Evolutionary conservation across 2,329 filamentous ascomycete genomes (phyloP).

Genomic region (Colletotrichum sp.): DNA sequence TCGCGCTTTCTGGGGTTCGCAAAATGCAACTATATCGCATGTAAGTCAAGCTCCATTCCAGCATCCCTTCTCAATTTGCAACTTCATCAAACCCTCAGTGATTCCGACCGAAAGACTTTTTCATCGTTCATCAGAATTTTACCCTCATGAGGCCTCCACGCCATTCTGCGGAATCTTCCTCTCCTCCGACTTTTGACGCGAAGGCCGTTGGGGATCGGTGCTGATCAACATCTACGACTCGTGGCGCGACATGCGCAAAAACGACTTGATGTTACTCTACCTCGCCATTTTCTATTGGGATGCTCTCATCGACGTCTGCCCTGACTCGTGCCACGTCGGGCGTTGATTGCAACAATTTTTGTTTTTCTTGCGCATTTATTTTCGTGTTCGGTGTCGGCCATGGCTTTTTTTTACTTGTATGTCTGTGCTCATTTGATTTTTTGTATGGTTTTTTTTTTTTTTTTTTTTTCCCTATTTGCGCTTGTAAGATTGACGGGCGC

Average conservation of each 20-base stretch:
- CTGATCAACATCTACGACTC: background rate
- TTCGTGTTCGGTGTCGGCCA: background rate
- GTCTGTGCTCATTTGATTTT: no score
- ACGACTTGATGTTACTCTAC: background rate
- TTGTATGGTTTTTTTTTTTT: no score
- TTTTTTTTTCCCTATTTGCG: no score
- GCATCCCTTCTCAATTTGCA: background rate
- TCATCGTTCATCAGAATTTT: background rate
- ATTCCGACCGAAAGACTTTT: background rate
- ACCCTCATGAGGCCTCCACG: background rate
- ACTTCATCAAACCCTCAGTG: background rate
- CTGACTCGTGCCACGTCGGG: slow-evolving; percentile 16
- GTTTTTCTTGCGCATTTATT: background rate
- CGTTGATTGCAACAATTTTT: background rate
- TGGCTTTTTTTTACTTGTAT: no score
- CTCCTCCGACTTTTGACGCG: background rate
- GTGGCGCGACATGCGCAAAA: background rate
- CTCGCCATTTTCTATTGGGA: background rate
- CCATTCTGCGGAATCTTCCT: background rate
- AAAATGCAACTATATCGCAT: background rate
- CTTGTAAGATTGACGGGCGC: background rate
- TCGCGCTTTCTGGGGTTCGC: background rate
- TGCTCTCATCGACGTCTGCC: background rate
- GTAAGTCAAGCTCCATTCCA: background rate
- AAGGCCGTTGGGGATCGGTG: background rate